Percentiles rank a stretch among this genome's conserved stretches.
Evolutionary conservation across 2,329 filamentous ascomycete species (phyloP).

Genomic region (Didymella arachidicola): DNA sequence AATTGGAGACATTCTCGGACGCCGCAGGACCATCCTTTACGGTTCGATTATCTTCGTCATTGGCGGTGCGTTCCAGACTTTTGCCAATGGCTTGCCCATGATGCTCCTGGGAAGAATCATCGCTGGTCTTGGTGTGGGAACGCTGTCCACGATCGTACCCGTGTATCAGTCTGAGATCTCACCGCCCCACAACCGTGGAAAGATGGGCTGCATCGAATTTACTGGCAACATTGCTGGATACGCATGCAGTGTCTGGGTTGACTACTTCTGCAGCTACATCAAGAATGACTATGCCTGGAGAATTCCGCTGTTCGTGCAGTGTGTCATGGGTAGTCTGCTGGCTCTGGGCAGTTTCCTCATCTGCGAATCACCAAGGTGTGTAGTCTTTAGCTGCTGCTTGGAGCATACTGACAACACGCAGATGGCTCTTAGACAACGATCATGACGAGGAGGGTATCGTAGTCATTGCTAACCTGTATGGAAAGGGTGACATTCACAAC

Average conservation of each 20-base stretch:
- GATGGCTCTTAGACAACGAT: slow-evolving; percentile 97
- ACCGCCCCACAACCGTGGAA: slow-evolving; percentile 93
- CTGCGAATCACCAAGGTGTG: slow-evolving; percentile 91
- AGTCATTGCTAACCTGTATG: slow-evolving; percentile 97
- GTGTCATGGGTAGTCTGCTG: slow-evolving; percentile 88
- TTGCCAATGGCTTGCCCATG: slow-evolving; percentile 83
- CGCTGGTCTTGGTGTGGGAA: slow-evolving; percentile 60
- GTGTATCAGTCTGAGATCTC: slow-evolving; percentile 69
- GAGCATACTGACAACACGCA: slow-evolving; percentile 48
- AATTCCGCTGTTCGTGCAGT: slow-evolving; percentile 88
- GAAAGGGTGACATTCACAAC: slow-evolving; percentile 93
- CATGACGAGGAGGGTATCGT: slow-evolving; percentile 98
- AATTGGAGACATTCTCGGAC: slow-evolving; percentile 89
- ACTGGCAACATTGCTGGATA: slow-evolving; percentile 97
- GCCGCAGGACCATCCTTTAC: slow-evolving; percentile 89
- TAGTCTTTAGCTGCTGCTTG: neutral
- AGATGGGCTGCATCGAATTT: slow-evolving; percentile 97
- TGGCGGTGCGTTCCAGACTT: slow-evolving; percentile 85
- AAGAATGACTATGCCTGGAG: slow-evolving; percentile 87
- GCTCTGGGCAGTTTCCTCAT: slow-evolving; percentile 89
- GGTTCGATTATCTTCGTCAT: slow-evolving; percentile 87
- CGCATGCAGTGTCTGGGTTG: slow-evolving; percentile 96
- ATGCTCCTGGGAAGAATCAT: slow-evolving; percentile 69
- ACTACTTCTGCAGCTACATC: slow-evolving; percentile 96
- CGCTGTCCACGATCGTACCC: slow-evolving; percentile 60